Conservation (phyloP, 768 basidiomycete genomes). For the Amanita thiersii region DNA sequence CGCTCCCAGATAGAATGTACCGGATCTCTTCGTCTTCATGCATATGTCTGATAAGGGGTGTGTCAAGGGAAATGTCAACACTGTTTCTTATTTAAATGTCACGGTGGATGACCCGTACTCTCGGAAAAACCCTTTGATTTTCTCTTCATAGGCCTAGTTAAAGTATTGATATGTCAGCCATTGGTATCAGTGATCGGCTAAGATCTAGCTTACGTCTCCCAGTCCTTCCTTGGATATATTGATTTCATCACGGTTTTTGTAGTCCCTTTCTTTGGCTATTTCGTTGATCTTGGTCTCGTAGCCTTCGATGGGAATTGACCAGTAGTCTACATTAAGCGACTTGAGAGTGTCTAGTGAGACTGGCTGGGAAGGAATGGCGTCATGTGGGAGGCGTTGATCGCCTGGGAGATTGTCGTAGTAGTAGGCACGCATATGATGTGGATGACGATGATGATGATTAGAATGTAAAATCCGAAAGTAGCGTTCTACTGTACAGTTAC, state of each 20-base stretch:
- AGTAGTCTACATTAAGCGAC: constrained; percentile 56
- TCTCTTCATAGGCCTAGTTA: constrained; percentile 56
- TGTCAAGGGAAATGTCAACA: neutral
- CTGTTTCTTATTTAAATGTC: neutral
- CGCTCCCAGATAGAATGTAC: constrained; percentile 79
- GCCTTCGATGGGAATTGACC: constrained; percentile 56
- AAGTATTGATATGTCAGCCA: constrained; percentile 1
- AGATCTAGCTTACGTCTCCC: constrained; percentile 42
- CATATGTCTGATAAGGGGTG: constrained; percentile 53
- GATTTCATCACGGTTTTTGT: constrained; percentile 81
- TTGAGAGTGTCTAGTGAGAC: constrained; percentile 43
- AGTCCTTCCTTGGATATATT: constrained; percentile 72
- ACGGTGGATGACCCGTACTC: constrained; percentile 51
- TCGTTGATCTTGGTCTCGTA: constrained; percentile 50
- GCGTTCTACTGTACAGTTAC: no score
- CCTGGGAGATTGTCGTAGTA: constrained; percentile 68
- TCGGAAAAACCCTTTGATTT: constrained; percentile 76
- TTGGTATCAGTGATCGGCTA: neutral
- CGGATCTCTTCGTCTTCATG: constrained; percentile 97
- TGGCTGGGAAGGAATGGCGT: constrained; percentile 50
- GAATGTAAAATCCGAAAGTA: neutral
- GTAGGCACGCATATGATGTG: constrained; percentile 62
- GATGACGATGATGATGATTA: neutral
- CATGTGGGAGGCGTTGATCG: constrained; percentile 78
- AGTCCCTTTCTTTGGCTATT: constrained; percentile 60